Evolutionary conservation across 371 early-diverging fungal genomes (phyloP).

Genomic region (Basidiobolus heterosporus): DNA sequence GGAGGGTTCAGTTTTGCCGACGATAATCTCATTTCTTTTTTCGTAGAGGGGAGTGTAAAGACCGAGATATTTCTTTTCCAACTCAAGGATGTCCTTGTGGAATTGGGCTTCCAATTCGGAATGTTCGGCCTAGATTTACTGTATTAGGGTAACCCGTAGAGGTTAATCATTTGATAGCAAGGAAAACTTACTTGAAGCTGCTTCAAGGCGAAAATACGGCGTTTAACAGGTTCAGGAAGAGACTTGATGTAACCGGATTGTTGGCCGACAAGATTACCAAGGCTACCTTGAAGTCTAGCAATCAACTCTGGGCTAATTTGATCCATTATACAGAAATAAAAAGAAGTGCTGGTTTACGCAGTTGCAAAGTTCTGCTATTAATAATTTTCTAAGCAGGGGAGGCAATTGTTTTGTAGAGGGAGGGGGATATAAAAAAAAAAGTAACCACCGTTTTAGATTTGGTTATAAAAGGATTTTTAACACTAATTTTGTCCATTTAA

Average conservation of each 20-base stretch:
- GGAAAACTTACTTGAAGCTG: conserved; percentile 6
- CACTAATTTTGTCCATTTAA: no score
- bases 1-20: conserved; percentile 69
- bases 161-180: neutral
- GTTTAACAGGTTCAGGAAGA: conserved; percentile 54
- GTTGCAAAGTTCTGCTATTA: no score
- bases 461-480: no score
- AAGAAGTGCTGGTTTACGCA: no score
- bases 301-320: conserved; percentile 3
- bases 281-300: conserved; percentile 45
- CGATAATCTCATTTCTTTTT: conserved; percentile 42
- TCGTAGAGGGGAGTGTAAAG: conserved; percentile 73
- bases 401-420: no score
- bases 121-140: conserved; percentile 63
- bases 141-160: neutral
- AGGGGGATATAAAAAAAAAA: no score
- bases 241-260: conserved; percentile 67
- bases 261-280: conserved; percentile 60
- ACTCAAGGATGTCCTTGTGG: conserved; percentile 69
- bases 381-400: no score
- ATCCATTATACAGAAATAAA: no score
- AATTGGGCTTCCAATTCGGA: conserved; percentile 62
- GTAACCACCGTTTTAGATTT: no score
- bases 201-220: conserved; percentile 67
- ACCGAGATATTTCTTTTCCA: conserved; percentile 83